Evolutionary conservation across 1,284 basidiomycete genomes (phyloP).

Genomic region (Veloboletus limbatus): DNA sequence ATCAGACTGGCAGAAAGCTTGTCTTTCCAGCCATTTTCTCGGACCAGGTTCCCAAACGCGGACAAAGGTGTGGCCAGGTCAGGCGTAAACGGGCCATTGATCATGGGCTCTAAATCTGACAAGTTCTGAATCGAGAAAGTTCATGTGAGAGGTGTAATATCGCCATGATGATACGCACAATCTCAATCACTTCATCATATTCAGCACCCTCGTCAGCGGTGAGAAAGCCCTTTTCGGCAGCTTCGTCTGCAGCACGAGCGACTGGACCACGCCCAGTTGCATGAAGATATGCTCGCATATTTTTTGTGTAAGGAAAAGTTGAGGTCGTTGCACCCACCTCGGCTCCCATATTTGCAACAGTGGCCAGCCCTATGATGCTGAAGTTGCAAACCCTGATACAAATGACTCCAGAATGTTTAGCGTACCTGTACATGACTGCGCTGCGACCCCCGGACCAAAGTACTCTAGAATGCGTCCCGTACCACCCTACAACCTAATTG

Average conservation of each 20-base stretch:
- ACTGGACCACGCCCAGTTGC: constrained; percentile 91
- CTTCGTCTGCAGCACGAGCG: constrained; percentile 83
- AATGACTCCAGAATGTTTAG: neutral
- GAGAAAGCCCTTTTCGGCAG: constrained; percentile 78
- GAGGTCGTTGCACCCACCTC: constrained; percentile 99
- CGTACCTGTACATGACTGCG: constrained; percentile 90
- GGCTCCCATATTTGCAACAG: constrained; percentile 98
- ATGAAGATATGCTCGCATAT: constrained; percentile 87
- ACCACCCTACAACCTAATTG: constrained; percentile 62
- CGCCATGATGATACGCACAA: constrained; percentile 53
- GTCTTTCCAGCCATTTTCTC: constrained; percentile 89
- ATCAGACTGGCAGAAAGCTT: constrained; percentile 90
- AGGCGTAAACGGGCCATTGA: constrained; percentile 98
- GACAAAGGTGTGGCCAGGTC: constrained; percentile 96
- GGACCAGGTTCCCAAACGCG: constrained; percentile 79
- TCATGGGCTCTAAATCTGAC: constrained; percentile 88
- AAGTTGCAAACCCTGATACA: neutral
- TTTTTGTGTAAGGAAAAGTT: constrained; percentile 91
- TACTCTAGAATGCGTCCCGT: constrained; percentile 98
- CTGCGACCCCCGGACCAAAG: constrained; percentile 90
- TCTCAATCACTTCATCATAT: constrained; percentile 94
- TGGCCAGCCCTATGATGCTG: constrained; percentile 68
- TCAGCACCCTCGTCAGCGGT: constrained; percentile 86
- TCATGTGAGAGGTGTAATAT: neutral
- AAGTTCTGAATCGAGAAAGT: constrained; percentile 58